Evolutionary conservation across 2,329 filamentous ascomycete species (phyloP).

Genomic region (Nannizzia gypsea): DNA sequence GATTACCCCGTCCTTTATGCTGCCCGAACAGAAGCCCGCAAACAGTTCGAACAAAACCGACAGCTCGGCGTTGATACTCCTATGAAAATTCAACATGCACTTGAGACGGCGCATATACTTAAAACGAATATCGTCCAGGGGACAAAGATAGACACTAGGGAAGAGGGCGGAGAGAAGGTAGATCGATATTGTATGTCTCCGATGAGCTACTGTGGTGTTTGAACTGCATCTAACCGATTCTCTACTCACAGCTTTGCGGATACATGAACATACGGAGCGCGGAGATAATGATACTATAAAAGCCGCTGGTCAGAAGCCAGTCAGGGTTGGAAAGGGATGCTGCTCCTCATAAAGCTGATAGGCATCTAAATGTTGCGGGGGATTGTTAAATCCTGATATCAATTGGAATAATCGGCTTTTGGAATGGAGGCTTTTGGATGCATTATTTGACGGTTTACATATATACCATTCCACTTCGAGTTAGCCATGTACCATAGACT

Average conservation of each 20-base stretch:
- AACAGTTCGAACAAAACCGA: conserved; percentile 59
- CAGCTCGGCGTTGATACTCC: conserved; percentile 47
- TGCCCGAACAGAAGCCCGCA: conserved; percentile 60
- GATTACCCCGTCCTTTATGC: conserved; percentile 58
- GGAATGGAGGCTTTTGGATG: not conserved
- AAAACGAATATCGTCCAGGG: conserved; percentile 84
- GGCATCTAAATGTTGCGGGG: not conserved
- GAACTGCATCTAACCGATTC: conserved; percentile 7
- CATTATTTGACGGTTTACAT: not conserved
- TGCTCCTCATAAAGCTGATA: conserved; percentile 18
- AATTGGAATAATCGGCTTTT: not conserved
- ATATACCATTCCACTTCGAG: not conserved
- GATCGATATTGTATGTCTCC: conserved; percentile 27
- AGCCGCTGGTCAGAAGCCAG: conserved; percentile 31
- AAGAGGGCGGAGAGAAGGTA: conserved; percentile 21
- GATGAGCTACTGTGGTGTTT: not conserved
- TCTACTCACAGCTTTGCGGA: conserved; percentile 55
- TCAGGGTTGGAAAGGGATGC: conserved; percentile 34
- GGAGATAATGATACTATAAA: conserved; percentile 91
- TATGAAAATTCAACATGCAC: conserved; percentile 61
- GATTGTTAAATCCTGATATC: not conserved
- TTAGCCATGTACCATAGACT: not conserved
- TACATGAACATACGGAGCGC: conserved; percentile 82
- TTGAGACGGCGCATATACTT: conserved; percentile 70
- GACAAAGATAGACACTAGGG: conserved; percentile 36